Evolutionary conservation across 1,284 basidiomycete genomes (phyloP), one percentile per base, ranked within the genome.

Genomic region (Ganoderma lingzhi): DNA sequence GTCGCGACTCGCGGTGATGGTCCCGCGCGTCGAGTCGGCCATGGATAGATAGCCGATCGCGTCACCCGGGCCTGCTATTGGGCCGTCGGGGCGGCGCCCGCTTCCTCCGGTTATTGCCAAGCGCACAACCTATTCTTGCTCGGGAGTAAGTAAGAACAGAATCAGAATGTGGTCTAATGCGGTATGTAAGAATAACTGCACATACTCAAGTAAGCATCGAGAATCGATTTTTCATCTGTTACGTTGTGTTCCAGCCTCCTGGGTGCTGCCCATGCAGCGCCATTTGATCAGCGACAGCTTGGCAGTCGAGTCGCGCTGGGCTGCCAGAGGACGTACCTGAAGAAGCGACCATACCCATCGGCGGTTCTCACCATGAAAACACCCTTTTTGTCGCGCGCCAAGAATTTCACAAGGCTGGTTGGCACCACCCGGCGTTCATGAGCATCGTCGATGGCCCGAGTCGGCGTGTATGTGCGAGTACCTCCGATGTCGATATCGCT

Each of bases 21-120:
- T 28, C 48, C 48, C 48, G 56, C 32, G 37, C 32, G 37, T 59
- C 35, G 48, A 55, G 17, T 60, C 64, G 62, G 63, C 30, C 35
- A 51, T 44, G 48, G 51, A 35, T 66, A 68, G 64, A 53, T 70
- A 68, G 63, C 68, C 71, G 71, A 66, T 62, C 53, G 62, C 66
- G 23, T 37, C 63, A 37, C 30, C 45, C 19, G 32, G 37, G 19
- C 42, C 48, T 62, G 23, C 48, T 45, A 56, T 66, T 69, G 65
- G 68, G 63, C 30, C 62, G 39, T 37, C 17, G 63, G 62, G 45
- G 35, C 32, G 45, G 45, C 35, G 9, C 58, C n/a, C 37, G 48
- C 62, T 19, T 39, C 45, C 39, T 48, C 53, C 41, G 39, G 42
- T 45, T 44, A 56, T 45, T 66, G 67, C 70, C 65, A 69, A 71